Percentiles rank a stretch among this genome's conserved stretches.
Conservation (phyloP, 2,329 filamentous ascomycete genomes). For the Xylaria multiplex region DNA sequence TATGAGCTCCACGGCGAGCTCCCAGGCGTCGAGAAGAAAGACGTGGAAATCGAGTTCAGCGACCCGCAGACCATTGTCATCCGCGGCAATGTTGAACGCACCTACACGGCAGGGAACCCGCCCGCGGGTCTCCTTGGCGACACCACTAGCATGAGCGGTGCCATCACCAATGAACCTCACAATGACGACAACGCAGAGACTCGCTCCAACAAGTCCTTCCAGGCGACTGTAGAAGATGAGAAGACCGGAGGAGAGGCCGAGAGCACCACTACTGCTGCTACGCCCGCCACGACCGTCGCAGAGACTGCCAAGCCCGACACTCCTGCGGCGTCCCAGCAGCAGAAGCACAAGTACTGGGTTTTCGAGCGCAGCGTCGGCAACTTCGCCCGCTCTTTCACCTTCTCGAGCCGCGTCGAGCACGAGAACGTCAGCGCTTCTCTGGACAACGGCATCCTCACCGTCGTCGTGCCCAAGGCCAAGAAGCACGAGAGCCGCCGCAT, state of each 20-base stretch:
- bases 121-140: conserved; percentile 61
- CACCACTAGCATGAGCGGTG: conserved; percentile 46
- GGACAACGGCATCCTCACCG: conserved; percentile 71
- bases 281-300: conserved; percentile 32
- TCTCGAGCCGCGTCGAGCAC: conserved; percentile 71
- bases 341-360: conserved; percentile 73
- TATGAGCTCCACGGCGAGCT: conserved; percentile 86
- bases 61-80: conserved; percentile 78
- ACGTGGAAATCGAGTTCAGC: conserved; percentile 81
- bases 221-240: conserved; percentile 75
- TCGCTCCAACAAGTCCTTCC: conserved; percentile 56
- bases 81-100: conserved; percentile 74
- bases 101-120: conserved; percentile 65
- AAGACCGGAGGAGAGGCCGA: conserved; percentile 44
- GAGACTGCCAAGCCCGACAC: conserved; percentile 50
- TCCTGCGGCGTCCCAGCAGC: conserved; percentile 39
- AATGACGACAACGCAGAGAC: conserved; percentile 36
- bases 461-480: conserved; percentile 73
- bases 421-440: conserved; percentile 70
- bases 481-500: conserved; percentile 68
- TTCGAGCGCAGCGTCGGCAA: conserved; percentile 72
- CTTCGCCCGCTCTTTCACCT: conserved; percentile 75
- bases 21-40: conserved; percentile 77
- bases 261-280: conserved; percentile 41
- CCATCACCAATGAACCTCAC: conserved; percentile 53